A percentile compares a stretch with the other conserved stretches of the same genome.
phyloP scores from a whole-genome alignment of 2,329 filamentous ascomycete species.

The Colletotrichum coccodes region DNA sequence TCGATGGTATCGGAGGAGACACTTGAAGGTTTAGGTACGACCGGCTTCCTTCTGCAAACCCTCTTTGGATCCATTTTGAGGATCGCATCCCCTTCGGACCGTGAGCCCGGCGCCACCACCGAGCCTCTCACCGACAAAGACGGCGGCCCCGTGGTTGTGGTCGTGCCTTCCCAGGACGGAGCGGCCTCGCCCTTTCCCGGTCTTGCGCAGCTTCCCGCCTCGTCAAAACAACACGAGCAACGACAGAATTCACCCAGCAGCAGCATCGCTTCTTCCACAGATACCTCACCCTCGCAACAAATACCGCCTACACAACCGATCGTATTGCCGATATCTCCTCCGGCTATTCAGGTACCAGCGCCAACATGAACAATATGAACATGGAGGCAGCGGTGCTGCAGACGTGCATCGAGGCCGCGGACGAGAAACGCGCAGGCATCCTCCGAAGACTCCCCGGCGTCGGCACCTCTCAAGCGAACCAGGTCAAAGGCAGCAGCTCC shows the following conservation, averaged over 20 bases:
- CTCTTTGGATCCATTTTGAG: slow-evolving; percentile 81
- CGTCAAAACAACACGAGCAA: slow-evolving; percentile 21
- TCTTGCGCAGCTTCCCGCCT: slow-evolving; percentile 24
- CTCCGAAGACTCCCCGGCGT: slow-evolving; percentile 39
- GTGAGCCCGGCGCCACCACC: slow-evolving; percentile 37
- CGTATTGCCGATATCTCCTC: slow-evolving; percentile 1
- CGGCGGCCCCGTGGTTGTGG: slow-evolving; percentile 2
- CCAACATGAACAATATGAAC: slow-evolving; percentile 6
- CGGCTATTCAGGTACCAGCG: slow-evolving; percentile 13
- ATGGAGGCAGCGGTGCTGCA: slow-evolving; percentile 31
- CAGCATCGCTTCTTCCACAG: neutral
- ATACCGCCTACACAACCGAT: neutral
- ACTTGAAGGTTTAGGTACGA: slow-evolving; percentile 94
- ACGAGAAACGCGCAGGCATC: slow-evolving; percentile 23
- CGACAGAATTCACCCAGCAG: slow-evolving; percentile 19
- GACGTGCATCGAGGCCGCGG: slow-evolving; percentile 14
- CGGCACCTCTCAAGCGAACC: slow-evolving; percentile 44
- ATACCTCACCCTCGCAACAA: neutral
- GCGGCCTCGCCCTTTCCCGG: slow-evolving; percentile 5
- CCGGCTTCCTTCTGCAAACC: slow-evolving; percentile 74
- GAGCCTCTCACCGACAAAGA: slow-evolving; percentile 13
- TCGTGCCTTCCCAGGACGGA: slow-evolving; percentile 20
- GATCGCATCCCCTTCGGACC: slow-evolving; percentile 64
- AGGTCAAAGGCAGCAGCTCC: slow-evolving; percentile 29
- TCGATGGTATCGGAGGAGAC: slow-evolving; percentile 91